Evolutionary conservation across 192 early-diverging fungal genomes (phyloP).

Genomic region (Rhizophagus clarus): DNA sequence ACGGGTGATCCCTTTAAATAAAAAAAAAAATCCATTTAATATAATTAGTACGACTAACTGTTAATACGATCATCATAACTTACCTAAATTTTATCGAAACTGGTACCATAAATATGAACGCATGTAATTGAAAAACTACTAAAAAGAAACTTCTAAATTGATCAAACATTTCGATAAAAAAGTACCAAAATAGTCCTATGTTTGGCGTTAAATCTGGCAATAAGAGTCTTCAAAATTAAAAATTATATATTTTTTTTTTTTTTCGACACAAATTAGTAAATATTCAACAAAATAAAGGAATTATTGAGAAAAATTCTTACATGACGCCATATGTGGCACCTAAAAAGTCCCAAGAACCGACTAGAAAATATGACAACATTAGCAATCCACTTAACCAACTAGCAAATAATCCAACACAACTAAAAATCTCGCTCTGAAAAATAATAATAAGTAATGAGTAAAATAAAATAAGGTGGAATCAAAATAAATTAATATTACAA

Average conservation of each 20-base stretch:
- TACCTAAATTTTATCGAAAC: constrained; percentile 79
- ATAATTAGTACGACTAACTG: not conserved
- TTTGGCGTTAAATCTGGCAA: constrained; percentile 95
- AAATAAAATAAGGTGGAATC: not conserved
- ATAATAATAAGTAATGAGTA: not conserved
- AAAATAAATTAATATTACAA: not conserved
- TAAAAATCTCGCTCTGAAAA: constrained; percentile 21
- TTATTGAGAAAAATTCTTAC: constrained; percentile 49
- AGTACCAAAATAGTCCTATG: constrained; percentile 97
- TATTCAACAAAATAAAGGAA: constrained; percentile 19
- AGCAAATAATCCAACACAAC: constrained; percentile 38
- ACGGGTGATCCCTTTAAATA: constrained; percentile 63
- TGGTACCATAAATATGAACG: constrained; percentile 86
- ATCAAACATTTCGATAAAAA: constrained; percentile 99
- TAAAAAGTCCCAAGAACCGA: constrained; percentile 73
- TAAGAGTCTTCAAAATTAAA: constrained; percentile 49
- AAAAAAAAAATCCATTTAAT: constrained; percentile 17
- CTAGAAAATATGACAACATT: constrained; percentile 57
- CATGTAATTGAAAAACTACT: constrained; percentile 92
- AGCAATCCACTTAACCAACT: constrained; percentile 53
- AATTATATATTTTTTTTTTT: too few relatives aligned
- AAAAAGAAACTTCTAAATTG: constrained; percentile 95
- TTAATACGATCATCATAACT: not conserved
- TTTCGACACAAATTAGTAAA: not conserved
- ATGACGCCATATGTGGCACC: constrained; percentile 70